Percentiles rank a stretch among this genome's conserved stretches.
Conservation (phyloP, 2,329 filamentous ascomycete species). For the Ilyonectria robusta region DNA sequence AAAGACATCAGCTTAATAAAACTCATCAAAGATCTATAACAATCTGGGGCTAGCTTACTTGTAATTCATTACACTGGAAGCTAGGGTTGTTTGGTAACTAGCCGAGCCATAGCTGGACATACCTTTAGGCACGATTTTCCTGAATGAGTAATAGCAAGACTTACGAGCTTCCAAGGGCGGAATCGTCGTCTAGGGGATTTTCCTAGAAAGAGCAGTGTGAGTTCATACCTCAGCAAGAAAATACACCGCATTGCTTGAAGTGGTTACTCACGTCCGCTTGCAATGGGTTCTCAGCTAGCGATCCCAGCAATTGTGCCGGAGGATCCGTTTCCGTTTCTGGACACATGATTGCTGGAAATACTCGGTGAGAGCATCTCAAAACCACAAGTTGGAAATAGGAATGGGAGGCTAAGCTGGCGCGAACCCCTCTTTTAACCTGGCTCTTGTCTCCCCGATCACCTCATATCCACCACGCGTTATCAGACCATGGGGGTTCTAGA, state of each 20-base stretch:
- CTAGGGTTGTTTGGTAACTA: neutral
- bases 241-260: neutral
- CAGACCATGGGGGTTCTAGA: neutral
- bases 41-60: neutral
- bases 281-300: neutral
- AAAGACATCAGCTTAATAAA: neutral
- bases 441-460: neutral
- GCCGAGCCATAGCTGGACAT: neutral
- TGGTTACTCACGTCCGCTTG: neutral
- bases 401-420: neutral
- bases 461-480: neutral
- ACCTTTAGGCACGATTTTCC: neutral
- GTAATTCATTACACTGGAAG: constrained; percentile 1
- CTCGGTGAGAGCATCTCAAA: neutral
- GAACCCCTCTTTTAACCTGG: neutral
- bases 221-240: neutral
- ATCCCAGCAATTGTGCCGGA: neutral
- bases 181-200: neutral
- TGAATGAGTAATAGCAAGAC: neutral
- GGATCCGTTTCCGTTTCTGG: neutral
- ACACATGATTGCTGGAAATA: neutral
- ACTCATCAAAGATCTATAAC: neutral
- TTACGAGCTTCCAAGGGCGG: neutral
- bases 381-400: neutral
- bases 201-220: neutral